Conservation (phyloP, 1,284 basidiomycete species). For the Puccinia novopanici region DNA sequence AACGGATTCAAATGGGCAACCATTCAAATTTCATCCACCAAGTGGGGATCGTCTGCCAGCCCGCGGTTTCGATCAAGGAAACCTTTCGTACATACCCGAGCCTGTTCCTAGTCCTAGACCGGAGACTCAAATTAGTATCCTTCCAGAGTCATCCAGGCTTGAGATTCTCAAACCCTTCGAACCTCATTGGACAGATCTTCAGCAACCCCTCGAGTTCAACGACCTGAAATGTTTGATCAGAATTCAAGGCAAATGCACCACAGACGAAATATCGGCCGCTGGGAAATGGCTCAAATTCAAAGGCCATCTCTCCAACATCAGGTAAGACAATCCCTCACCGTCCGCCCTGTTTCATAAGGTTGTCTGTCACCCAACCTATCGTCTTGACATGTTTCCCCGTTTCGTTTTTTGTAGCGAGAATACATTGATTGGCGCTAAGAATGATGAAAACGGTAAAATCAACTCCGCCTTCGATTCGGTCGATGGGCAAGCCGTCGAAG, state of each 20-base stretch:
- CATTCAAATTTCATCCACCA: constrained; percentile 85
- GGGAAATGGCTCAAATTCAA: constrained; percentile 99
- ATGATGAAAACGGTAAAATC: constrained; percentile 87
- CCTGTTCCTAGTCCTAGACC: constrained; percentile 71
- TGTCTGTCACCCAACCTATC: neutral
- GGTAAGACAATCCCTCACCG: no score
- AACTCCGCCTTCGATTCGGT: constrained; percentile 80
- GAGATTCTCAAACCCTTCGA: constrained; percentile 84
- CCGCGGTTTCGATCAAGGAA: constrained; percentile 73
- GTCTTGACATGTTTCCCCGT: neutral
- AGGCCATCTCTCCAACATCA: constrained; percentile 60
- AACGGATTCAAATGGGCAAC: constrained; percentile 61
- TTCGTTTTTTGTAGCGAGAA: constrained; percentile 53
- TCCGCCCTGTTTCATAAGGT: no score
- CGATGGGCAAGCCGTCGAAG: constrained; percentile 59
- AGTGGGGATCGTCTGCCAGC: constrained; percentile 79
- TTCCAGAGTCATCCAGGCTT: constrained; percentile 76
- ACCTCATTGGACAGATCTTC: constrained; percentile 71
- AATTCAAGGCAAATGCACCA: constrained; percentile 95
- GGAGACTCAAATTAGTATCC: constrained; percentile 77
- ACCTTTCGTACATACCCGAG: constrained; percentile 70
- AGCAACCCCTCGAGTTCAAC: constrained; percentile 73
- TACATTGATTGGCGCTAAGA: constrained; percentile 68
- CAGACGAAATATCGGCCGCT: constrained; percentile 94
- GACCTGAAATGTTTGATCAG: constrained; percentile 72